A percentile compares a stretch with the other conserved stretches of the same genome.
Conservation (phyloP, 306 rosid species). For the Cicer bijugum region DNA sequence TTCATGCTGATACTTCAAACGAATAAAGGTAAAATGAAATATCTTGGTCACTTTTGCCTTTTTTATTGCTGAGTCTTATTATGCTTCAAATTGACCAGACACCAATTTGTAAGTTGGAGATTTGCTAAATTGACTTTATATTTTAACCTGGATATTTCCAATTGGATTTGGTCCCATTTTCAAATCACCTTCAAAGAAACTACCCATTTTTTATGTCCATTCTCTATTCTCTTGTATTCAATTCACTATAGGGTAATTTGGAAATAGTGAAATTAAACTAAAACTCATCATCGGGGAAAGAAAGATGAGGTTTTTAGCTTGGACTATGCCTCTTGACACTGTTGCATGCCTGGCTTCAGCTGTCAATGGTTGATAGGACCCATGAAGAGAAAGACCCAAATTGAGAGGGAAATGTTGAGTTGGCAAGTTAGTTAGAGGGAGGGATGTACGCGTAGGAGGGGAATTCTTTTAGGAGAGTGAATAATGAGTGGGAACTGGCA, state of each 20-base stretch:
- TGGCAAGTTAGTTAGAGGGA: too few relatives aligned
- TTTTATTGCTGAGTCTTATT: constrained; percentile 16
- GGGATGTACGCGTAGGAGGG: too few relatives aligned
- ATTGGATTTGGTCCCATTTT: neutral
- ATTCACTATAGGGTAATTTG: constrained; percentile 9
- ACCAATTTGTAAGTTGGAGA: neutral
- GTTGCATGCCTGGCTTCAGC: neutral
- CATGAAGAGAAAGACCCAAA: too few relatives aligned
- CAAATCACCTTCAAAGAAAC: neutral
- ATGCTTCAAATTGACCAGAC: neutral
- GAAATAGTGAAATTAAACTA: constrained; percentile 32
- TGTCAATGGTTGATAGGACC: too few relatives aligned
- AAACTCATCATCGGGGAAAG: neutral
- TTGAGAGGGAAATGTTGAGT: too few relatives aligned
- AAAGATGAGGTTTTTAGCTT: constrained; percentile 3
- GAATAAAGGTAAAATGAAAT: constrained; percentile 51
- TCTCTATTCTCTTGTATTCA: constrained; percentile 1
- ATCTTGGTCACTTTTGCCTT: constrained; percentile 6
- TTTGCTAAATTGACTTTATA: neutral
- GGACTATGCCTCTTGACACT: neutral
- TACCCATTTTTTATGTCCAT: neutral
- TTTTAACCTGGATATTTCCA: neutral
- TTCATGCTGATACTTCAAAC: constrained; percentile 50
- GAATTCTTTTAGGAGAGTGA: too few relatives aligned
- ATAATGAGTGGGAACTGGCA: too few relatives aligned